Percentiles rank a stretch among this genome's conserved stretches.
phyloP scores from a whole-genome alignment of 108 stramenopile species.

The Bacterosira constricta region DNA sequence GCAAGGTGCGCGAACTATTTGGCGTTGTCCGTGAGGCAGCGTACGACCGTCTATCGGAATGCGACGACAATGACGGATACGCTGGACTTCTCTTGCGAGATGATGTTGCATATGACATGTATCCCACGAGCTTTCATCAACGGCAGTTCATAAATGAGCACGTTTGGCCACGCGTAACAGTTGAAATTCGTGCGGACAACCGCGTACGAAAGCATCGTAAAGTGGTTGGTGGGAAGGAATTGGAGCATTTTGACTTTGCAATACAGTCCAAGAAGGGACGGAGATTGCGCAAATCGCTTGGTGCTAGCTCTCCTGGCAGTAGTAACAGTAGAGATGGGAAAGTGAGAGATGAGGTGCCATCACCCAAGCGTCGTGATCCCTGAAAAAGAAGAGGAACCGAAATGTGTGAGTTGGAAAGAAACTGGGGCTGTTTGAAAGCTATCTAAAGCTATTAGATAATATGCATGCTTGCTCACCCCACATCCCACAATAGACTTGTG shows the following conservation, averaged over 20 bases:
- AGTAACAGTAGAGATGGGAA: not conserved
- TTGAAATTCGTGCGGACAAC: constrained; percentile 38
- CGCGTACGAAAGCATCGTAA: constrained; percentile 41
- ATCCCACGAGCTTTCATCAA: constrained; percentile 23
- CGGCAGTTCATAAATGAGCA: constrained; percentile 35
- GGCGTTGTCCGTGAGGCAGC: constrained; percentile 18
- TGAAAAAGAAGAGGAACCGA: constrained; percentile 15
- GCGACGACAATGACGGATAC: constrained; percentile 40
- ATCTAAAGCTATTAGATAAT: no score
- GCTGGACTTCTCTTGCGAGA: constrained; percentile 38
- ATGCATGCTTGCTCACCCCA: no score
- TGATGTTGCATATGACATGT: constrained; percentile 43
- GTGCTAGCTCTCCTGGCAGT: not conserved
- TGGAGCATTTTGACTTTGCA: constrained; percentile 44
- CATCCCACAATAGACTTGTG: not conserved
- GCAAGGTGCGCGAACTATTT: constrained; percentile 27
- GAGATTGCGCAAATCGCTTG: constrained; percentile 30
- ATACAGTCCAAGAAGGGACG: constrained; percentile 30
- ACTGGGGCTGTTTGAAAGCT: not conserved
- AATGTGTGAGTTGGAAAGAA: not conserved
- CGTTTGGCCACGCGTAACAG: constrained; percentile 41
- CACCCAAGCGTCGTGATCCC: constrained; percentile 16
- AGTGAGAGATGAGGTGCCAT: not conserved
- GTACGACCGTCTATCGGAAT: constrained; percentile 43
- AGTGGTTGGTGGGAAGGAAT: constrained; percentile 29